Conservation (phyloP, 805 yeast species). For the Barnettozyma salicaria region DNA sequence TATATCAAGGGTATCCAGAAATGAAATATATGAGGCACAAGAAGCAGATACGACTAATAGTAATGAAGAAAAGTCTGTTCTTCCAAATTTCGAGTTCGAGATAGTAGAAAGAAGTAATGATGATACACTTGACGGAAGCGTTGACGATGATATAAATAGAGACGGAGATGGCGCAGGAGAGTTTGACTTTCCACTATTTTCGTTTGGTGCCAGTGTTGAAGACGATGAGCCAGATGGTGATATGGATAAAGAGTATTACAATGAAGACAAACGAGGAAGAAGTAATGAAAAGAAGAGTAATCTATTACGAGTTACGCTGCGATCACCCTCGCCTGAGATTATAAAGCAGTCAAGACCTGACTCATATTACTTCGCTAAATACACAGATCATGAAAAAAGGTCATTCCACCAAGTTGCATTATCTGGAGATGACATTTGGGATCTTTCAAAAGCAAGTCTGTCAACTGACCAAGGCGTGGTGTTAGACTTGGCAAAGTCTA, state of each 20-base stretch:
- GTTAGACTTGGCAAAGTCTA: constrained; percentile 14
- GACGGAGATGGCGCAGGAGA: constrained; percentile 10
- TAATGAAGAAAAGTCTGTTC: constrained; percentile 16
- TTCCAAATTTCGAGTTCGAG: constrained; percentile 26
- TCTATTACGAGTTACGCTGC: constrained; percentile 15
- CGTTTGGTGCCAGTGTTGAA: constrained; percentile 13
- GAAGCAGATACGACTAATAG: constrained; percentile 5
- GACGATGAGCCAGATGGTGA: neutral
- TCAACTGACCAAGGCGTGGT: constrained; percentile 13
- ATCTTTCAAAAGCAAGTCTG: constrained; percentile 1
- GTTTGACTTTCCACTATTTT: constrained; percentile 27
- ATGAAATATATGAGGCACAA: constrained; percentile 17
- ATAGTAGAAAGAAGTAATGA: constrained; percentile 13
- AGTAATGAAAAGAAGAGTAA: constrained; percentile 9
- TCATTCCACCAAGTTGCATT: constrained; percentile 15
- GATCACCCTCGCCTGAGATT: constrained; percentile 24
- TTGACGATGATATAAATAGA: neutral
- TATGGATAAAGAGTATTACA: constrained; percentile 1
- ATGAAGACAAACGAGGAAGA: constrained; percentile 14
- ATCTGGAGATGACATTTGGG: constrained; percentile 16
- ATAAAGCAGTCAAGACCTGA: constrained; percentile 21
- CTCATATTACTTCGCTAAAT: constrained; percentile 18
- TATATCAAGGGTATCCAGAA: constrained; percentile 20
- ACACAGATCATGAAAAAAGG: constrained; percentile 7
- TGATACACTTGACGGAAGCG: constrained; percentile 3